phyloP scores from a whole-genome alignment of 352 stramenopile species.

The Saprolegnia parasitica region DNA sequence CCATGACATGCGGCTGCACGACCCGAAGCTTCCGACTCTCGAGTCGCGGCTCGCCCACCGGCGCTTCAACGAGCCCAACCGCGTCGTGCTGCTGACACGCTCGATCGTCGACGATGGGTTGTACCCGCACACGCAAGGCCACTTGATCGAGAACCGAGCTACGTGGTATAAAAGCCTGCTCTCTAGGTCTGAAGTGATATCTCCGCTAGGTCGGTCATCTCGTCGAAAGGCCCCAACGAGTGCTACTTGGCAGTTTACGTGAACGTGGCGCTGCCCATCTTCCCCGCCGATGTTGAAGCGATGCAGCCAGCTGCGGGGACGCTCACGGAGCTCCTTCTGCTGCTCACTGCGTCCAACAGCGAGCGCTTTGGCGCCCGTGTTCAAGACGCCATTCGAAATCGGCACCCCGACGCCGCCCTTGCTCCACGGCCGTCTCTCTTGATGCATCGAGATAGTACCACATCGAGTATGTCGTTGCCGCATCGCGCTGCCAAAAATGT shows the following conservation, averaged over 20 bases:
- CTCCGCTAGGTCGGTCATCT: neutral
- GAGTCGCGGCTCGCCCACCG: neutral
- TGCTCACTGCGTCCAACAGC: neutral
- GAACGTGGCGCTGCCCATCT: neutral
- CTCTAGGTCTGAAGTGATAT: neutral
- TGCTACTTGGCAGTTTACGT: constrained; percentile 3
- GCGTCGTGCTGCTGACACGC: neutral
- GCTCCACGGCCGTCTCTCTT: too few species aligned
- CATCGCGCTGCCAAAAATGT: too few species aligned
- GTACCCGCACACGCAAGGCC: neutral
- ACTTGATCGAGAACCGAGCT: constrained; percentile 8
- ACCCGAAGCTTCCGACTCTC: neutral
- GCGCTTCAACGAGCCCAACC: neutral
- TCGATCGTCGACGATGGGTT: constrained; percentile 1
- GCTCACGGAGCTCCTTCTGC: neutral
- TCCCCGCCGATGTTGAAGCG: neutral
- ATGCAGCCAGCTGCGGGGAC: neutral
- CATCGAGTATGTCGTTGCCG: too few species aligned
- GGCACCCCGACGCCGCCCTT: too few species aligned
- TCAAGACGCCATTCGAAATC: neutral
- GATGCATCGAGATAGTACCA: too few species aligned
- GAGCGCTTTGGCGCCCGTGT: neutral
- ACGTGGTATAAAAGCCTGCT: constrained; percentile 4
- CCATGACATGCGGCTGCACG: neutral
- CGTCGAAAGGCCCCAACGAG: neutral